Percentiles rank a stretch among this genome's conserved stretches.
Evolutionary conservation across 2,329 filamentous ascomycete genomes (phyloP).

Genomic region (Nothophaeocryptopus gaeumannii): DNA sequence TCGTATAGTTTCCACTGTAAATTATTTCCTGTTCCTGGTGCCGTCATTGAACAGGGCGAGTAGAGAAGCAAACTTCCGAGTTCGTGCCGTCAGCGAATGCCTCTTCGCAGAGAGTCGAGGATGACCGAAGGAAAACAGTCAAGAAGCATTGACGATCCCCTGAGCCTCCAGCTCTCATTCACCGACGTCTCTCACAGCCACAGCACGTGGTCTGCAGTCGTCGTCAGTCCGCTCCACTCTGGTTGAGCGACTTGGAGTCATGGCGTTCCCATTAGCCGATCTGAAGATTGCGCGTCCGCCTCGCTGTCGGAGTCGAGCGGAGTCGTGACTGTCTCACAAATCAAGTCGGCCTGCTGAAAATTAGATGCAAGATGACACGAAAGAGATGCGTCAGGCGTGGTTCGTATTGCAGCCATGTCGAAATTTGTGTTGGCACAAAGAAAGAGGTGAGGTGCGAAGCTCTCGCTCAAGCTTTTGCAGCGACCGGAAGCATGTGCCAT

Average conservation of each 20-base stretch:
- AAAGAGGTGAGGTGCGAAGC: too few species aligned
- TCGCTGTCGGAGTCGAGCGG: too few species aligned
- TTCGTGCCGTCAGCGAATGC: neutral
- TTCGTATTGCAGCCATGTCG: neutral
- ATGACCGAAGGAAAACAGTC: neutral
- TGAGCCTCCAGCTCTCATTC: constrained; percentile 7
- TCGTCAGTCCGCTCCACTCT: constrained; percentile 9
- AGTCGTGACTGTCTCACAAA: too few species aligned
- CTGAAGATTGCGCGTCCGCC: neutral
- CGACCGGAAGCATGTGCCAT: too few species aligned
- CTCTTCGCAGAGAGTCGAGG: neutral
- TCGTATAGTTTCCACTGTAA: neutral
- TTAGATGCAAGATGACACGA: neutral
- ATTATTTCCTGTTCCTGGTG: neutral
- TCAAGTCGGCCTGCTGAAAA: neutral
- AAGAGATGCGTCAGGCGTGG: neutral
- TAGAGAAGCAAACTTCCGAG: neutral
- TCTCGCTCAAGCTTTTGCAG: too few species aligned
- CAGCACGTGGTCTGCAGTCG: constrained; percentile 7
- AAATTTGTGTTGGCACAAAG: too few species aligned
- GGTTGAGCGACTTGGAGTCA: neutral
- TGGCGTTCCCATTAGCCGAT: neutral
- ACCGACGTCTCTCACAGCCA: constrained; percentile 7
- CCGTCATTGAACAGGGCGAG: constrained; percentile 3
- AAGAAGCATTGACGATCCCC: neutral